phyloP scores from a whole-genome alignment of 257 asterid genomes.

The Ajuga chamaepitys region DNA sequence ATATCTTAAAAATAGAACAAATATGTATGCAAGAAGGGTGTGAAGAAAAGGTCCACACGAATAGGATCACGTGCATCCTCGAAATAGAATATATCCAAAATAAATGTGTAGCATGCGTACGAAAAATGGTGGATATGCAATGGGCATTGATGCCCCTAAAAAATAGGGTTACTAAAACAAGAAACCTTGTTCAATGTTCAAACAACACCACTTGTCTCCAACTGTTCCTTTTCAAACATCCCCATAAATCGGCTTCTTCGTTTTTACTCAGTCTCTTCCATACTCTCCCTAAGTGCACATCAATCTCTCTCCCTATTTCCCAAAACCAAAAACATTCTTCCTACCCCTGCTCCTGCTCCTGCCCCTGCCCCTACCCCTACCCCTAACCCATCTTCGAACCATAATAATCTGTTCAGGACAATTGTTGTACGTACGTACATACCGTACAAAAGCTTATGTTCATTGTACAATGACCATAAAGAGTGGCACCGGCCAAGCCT shows the following conservation, averaged over 20 bases:
- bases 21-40: too few relatives aligned
- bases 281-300: not conserved
- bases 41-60: too few relatives aligned
- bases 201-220: constrained; percentile 22
- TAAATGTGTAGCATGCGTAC: not conserved
- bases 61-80: too few relatives aligned
- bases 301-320: not conserved
- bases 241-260: constrained; percentile 26
- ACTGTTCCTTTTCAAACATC: constrained; percentile 23
- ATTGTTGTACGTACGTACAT: too few relatives aligned
- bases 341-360: too few relatives aligned
- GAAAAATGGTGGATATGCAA: not conserved
- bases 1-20: too few relatives aligned
- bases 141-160: constrained; percentile 25
- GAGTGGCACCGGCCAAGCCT: constrained; percentile 92
- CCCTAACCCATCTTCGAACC: not conserved
- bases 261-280: constrained; percentile 50
- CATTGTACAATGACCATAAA: constrained; percentile 54
- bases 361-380: too few relatives aligned
- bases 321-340: too few relatives aligned
- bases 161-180: constrained; percentile 4
- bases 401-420: too few relatives aligned
- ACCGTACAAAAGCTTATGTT: not conserved
- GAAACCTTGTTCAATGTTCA: not conserved
- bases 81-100: not conserved